Evolutionary conservation across 225 moss, liverwort and hornwort genomes (phyloP), one percentile per base, ranked within the genome.

Genomic region (Marchantia paleacea): DNA sequence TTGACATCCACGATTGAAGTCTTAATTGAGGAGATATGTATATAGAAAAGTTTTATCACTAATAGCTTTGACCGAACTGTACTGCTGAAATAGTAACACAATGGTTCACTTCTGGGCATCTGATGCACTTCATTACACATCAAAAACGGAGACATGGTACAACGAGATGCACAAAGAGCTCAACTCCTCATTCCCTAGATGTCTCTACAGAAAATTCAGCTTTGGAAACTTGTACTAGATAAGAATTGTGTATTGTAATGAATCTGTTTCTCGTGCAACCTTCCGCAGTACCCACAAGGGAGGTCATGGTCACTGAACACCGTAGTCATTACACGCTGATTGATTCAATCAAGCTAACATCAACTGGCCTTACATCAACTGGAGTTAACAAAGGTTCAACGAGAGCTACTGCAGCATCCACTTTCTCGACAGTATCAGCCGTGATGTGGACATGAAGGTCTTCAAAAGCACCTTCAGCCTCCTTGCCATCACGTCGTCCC

Each of bases 371-470:
- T 81, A 96, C 96, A 90, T 96, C 91, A 48, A 94, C 85, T 16
- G 96, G 94, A 76, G 92, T 96, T 25, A 96, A 57, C 49, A 96
- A 85, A 7, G 96, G 96, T 52, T 96, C 93, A 76, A 96, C 90
- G 0, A 96, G 92, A 53, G 96, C 93, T 82, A 94, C 89, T 1
- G 94, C 93, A 11, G 94, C 94, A 87, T 96, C 94, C 65, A 96
- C 92, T 89, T 91, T 96, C 81, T 96, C 92, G 54, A 94, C 85
- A 3, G 87, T 86, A 80, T 94, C 92, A 0, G 90, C 90, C 62
- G 94, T 89, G 80, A 96, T 90, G 75, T 96, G 91, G 24, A 94
- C 94, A 85, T 94, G 96, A n/a, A 96, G 89, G 75, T 96, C 96
- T 61, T 94, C 94, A 76, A 87, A 87, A 48, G 88, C 82, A 57